phyloP scores from a whole-genome alignment of 2,329 filamentous ascomycete species.

The Colletotrichum endophyticum region DNA sequence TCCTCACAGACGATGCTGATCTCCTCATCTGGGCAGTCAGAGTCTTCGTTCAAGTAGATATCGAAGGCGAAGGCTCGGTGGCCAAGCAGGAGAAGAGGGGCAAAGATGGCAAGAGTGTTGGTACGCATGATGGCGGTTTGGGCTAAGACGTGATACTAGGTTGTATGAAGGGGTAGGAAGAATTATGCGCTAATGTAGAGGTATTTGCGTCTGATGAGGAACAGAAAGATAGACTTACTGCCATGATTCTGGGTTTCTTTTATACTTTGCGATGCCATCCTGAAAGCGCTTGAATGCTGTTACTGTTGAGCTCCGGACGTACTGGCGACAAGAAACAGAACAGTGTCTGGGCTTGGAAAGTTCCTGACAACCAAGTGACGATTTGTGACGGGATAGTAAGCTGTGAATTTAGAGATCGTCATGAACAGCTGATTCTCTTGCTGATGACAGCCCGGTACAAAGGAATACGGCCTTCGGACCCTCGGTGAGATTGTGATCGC shows the following conservation, averaged over 20 bases:
- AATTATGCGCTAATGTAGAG: background rate
- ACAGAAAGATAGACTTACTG: background rate
- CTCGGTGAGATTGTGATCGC: background rate
- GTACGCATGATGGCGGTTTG: background rate
- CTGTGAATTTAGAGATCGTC: background rate
- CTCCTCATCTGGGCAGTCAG: background rate
- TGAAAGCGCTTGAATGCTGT: background rate
- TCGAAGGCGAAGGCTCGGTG: background rate
- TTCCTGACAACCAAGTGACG: background rate
- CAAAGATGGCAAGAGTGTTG: background rate
- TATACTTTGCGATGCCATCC: background rate
- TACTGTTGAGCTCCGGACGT: background rate
- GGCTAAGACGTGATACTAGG: fast-evolving
- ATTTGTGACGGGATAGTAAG: background rate
- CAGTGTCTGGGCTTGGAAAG: background rate
- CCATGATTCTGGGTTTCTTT: background rate
- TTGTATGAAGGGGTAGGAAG: fast-evolving
- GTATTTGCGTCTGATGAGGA: background rate
- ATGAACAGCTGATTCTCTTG: background rate
- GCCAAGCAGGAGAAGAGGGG: background rate
- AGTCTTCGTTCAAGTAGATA: background rate
- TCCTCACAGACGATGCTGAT: background rate
- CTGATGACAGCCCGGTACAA: background rate
- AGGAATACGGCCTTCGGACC: fast-evolving
- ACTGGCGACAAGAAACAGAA: background rate